Evolutionary conservation across 2,329 filamentous ascomycete genomes (phyloP).

Genomic region (Cadophora gregata): DNA sequence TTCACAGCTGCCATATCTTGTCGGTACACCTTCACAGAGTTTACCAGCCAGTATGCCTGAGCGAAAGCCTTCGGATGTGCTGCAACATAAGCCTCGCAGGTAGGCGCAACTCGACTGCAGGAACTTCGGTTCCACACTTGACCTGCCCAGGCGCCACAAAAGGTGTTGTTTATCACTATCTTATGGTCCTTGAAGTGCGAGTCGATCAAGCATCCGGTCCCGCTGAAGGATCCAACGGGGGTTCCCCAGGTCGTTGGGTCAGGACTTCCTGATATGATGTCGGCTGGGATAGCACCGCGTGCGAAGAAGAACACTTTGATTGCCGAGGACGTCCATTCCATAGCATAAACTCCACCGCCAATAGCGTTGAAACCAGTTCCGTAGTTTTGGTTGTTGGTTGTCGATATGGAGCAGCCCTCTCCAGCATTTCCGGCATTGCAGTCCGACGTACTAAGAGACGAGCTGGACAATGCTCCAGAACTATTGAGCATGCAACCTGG

Average conservation of each 20-base stretch:
- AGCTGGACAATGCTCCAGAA: conserved; percentile 53
- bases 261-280: conserved; percentile 65
- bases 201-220: conserved; percentile 73
- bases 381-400: conserved; percentile 59
- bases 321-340: conserved; percentile 74
- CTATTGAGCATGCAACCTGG: conserved; percentile 63
- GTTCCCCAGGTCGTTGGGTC: conserved; percentile 71
- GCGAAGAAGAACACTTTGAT: conserved; percentile 88
- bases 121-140: conserved; percentile 65
- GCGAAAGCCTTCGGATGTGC: conserved; percentile 69
- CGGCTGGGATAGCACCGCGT: conserved; percentile 65
- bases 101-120: conserved; percentile 64
- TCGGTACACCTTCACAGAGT: conserved; percentile 46
- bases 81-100: conserved; percentile 75
- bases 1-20: conserved; percentile 16
- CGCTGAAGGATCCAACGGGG: conserved; percentile 73
- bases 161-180: conserved; percentile 82
- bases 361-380: conserved; percentile 74
- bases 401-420: conserved; percentile 64
- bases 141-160: conserved; percentile 88
- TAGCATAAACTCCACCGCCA: conserved; percentile 74
- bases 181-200: conserved; percentile 73
- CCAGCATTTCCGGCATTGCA: conserved; percentile 60
- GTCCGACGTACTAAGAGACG: conserved; percentile 52
- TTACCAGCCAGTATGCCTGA: conserved; percentile 80